Percentiles rank a stretch among this genome's conserved stretches.
phyloP scores from a whole-genome alignment of 345 rosid species.

The Eutrema heterophyllum region DNA sequence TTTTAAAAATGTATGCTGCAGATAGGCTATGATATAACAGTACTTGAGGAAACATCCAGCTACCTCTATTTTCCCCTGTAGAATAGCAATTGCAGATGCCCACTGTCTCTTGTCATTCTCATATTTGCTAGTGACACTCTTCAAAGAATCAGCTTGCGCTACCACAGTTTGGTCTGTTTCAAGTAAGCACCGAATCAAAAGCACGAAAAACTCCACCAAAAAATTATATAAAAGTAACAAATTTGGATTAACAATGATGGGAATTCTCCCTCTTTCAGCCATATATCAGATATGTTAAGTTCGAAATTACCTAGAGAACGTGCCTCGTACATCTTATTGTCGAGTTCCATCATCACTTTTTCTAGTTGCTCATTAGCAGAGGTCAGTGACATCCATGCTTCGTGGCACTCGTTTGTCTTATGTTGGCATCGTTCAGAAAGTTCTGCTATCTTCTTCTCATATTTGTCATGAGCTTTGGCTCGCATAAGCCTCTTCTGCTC shows the following conservation, averaged over 20 bases:
- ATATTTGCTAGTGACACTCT: slow-evolving; percentile 48
- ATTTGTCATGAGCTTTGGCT: slow-evolving; percentile 64
- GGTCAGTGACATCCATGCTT: slow-evolving; percentile 96
- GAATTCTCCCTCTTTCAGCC: not conserved
- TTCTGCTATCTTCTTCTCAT: slow-evolving; percentile 81
- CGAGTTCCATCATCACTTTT: slow-evolving; percentile 88
- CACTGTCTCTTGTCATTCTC: slow-evolving; percentile 56
- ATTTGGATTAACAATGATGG: not conserved
- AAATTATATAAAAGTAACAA: not conserved
- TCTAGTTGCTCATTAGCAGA: slow-evolving; percentile 75
- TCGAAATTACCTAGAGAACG: slow-evolving; percentile 62
- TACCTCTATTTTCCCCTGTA: slow-evolving; percentile 70
- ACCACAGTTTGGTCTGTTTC: slow-evolving; percentile 63
- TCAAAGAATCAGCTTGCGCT: slow-evolving; percentile 61
- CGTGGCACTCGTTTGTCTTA: slow-evolving; percentile 88
- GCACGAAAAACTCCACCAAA: not conserved
- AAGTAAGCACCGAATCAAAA: slow-evolving; percentile 12
- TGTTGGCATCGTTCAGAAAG: slow-evolving; percentile 59
- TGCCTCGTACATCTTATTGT: slow-evolving; percentile 60
- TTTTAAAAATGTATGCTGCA: not conserved
- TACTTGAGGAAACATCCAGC: not conserved
- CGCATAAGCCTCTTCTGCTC: slow-evolving; percentile 76
- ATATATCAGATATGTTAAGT: not conserved
- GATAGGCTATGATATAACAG: not conserved
- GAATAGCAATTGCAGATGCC: slow-evolving; percentile 42